phyloP scores from a whole-genome alignment of 352 stramenopile genomes.

The Blastocystis sp. region DNA sequence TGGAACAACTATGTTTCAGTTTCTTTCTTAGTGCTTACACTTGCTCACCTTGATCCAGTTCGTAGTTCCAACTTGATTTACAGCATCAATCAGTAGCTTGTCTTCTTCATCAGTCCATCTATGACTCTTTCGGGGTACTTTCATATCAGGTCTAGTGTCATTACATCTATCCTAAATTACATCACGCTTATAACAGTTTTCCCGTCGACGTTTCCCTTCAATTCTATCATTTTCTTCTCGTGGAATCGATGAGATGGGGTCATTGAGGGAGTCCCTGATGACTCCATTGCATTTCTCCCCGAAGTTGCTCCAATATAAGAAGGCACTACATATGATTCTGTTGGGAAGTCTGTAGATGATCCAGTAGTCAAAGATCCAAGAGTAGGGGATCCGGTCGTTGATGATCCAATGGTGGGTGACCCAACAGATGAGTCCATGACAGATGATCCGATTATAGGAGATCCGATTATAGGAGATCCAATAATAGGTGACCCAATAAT shows the following conservation, averaged over 20 bases:
- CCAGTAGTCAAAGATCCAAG: no score
- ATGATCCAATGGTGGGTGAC: no score
- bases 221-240: background rate
- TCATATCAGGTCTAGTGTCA: background rate
- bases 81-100: background rate
- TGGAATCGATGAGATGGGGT: background rate
- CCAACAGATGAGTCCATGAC: no score
- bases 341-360: no score
- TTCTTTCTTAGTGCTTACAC: background rate
- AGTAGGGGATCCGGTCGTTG: no score
- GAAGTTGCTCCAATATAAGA: background rate
- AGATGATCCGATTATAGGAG: no score
- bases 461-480: no score
- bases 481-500: background rate
- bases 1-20: background rate
- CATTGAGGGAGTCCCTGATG: background rate
- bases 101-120: constrained; percentile 20
- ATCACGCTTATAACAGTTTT: background rate
- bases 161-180: background rate
- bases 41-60: constrained; percentile 32
- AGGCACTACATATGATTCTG: no score
- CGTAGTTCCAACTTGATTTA: background rate
- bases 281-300: background rate
- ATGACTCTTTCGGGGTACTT: background rate
- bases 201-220: background rate